phyloP scores from a whole-genome alignment of 2,329 filamentous ascomycete species.

The Xylariomycetidae sp. region DNA sequence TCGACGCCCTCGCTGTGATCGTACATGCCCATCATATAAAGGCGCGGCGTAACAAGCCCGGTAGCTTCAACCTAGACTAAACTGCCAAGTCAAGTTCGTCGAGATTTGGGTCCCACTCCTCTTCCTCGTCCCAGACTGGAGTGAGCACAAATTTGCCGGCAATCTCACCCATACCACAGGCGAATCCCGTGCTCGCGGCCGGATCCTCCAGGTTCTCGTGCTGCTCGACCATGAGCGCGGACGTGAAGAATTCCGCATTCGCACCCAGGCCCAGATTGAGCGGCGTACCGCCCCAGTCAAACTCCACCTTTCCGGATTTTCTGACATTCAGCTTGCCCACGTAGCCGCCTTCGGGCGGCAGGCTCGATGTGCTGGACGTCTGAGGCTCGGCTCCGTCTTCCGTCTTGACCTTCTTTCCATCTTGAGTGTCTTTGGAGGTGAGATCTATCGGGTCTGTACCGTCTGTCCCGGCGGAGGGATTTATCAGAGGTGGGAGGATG shows the following conservation, averaged over 20 bases:
- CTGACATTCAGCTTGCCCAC: constrained; percentile 57
- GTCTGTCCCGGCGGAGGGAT: constrained; percentile 14
- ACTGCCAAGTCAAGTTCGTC: constrained; percentile 29
- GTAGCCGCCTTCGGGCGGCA: constrained; percentile 49
- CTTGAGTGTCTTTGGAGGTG: constrained; percentile 6
- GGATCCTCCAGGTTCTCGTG: constrained; percentile 45
- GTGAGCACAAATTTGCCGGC: constrained; percentile 58
- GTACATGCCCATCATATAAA: too few relatives aligned
- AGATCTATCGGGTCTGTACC: constrained; percentile 19
- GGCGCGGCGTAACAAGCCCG: too few relatives aligned
- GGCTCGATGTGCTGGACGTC: constrained; percentile 30
- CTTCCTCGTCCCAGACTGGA: constrained; percentile 53
- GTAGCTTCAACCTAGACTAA: too few relatives aligned
- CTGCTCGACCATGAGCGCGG: constrained; percentile 56
- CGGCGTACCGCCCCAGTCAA: constrained; percentile 57
- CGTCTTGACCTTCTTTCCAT: constrained; percentile 19
- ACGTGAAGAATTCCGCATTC: constrained; percentile 49
- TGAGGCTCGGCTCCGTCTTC: constrained; percentile 18
- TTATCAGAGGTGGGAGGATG: constrained; percentile 51
- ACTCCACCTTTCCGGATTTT: constrained; percentile 57
- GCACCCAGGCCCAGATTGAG: constrained; percentile 51
- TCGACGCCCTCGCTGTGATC: too few relatives aligned
- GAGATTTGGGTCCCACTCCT: constrained; percentile 47
- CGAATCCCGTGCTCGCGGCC: constrained; percentile 38
- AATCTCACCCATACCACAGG: constrained; percentile 59